These are phyloP conservation scores for Tolypocladium pustulatum DNA, from an alignment of 2,329 filamentous ascomycete species.

Conservation along the genomic window DNA sequence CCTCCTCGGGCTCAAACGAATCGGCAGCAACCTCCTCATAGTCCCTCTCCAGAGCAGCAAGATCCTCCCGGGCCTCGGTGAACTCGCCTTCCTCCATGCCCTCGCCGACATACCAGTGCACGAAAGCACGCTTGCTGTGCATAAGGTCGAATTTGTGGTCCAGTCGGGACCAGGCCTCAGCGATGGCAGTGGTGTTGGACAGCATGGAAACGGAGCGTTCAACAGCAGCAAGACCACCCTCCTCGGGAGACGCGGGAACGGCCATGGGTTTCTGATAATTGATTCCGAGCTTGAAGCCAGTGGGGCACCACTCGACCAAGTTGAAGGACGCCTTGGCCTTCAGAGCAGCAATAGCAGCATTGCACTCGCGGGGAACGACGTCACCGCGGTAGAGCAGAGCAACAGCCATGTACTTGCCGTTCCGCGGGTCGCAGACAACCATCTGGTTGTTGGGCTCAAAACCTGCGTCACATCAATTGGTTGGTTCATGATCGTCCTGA, in stretches of 20 bases:
- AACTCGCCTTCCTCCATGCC: conserved; percentile 92
- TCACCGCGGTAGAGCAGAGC: conserved; percentile 63
- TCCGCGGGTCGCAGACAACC: conserved; percentile 64
- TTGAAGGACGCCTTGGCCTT: conserved; percentile 66
- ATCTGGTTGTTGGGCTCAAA: conserved; percentile 74
- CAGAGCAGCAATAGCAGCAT: conserved; percentile 52
- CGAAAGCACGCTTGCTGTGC: conserved; percentile 69
- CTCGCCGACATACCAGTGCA: conserved; percentile 76
- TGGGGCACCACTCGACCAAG: conserved; percentile 66
- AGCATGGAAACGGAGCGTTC: conserved; percentile 60
- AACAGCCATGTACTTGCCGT: conserved; percentile 69
- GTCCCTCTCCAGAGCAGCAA: conserved; percentile 76
- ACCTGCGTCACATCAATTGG: conserved; percentile 32
- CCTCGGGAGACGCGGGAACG: conserved; percentile 40
- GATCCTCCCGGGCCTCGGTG: conserved; percentile 75
- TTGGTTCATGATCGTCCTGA: background rate
- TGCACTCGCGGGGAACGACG: conserved; percentile 60
- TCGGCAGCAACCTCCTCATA: conserved; percentile 78
- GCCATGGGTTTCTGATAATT: conserved; percentile 60
- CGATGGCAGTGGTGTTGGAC: conserved; percentile 65
- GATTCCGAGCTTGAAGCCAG: conserved; percentile 67
- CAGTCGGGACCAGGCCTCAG: conserved; percentile 62
- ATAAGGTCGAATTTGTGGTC: conserved; percentile 70
- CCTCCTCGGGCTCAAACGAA: conserved; percentile 53
- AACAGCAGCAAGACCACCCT: conserved; percentile 50